Evolutionary conservation across 192 early-diverging fungal species (phyloP), one percentile per base, ranked within the genome.

Genomic region (Cetraspora pellucida): DNA sequence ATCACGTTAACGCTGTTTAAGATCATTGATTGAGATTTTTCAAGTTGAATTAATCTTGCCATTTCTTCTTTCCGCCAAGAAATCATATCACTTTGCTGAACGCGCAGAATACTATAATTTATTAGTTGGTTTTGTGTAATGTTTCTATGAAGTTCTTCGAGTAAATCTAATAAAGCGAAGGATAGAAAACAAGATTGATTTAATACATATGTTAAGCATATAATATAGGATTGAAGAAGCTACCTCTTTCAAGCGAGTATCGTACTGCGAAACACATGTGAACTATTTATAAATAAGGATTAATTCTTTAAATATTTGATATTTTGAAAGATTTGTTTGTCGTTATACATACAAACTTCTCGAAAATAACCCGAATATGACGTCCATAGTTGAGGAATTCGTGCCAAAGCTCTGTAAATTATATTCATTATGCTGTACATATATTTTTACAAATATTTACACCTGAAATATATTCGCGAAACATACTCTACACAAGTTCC

Each of bases 311-410:
- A 21, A 25, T 0, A 14, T 21, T 9, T 16, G 30, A 37, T 45
- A 21, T 13, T 37, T 27, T n/a, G 21, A 57, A 13, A 58, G 8
- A n/a, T 73, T 58, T n/a, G n/a, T 17, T 58, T 9, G 16, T 16
- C 19, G 45, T 27, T 30, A 61, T 43, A 76, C 74, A 50, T 72
- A 69, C 79, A 81, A 43, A 81, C 83, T 68, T 84, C 78, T 8
- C 80, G 75, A 77, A 80, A 81, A 70, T 84, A 84, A 16, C 83
- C 80, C 30, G 80, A 81, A 52, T 84, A 84, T 0, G 83, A 81
- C 9, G 78, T 81, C 83, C 83, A 84, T n/a, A 84, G 58, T 65
- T 84, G 83, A 21, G 80, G 76, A 28, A 77, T 73, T 27, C 69
- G 60, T 47, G 79, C 68, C 43, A 81, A 65, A n/a, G 83, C 77